Base-by-base conservation (phyloP, 148 eudicot genomes). In the Limonium bicolor region DNA sequence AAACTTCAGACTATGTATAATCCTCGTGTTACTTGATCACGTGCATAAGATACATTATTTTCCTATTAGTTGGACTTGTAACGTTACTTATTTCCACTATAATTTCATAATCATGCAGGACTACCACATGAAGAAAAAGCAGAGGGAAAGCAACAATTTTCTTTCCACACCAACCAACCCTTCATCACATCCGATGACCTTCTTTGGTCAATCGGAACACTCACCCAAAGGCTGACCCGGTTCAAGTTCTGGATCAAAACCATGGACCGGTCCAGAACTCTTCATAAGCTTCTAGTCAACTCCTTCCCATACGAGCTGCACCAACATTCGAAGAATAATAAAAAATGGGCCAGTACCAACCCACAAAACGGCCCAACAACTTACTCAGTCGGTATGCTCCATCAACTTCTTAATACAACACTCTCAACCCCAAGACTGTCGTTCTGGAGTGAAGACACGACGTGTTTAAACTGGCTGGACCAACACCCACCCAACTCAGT, bases 391-490 rank as follows among this genome's bases (percentile, higher is more conserved):
- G 76, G 76, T 15, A 77, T 69, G 9, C 29, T 68, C 0, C 60
- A 23, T 11, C 41, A 42, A 27, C 51, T 48, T 27, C 27, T 16
- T 11, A 10, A 18, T 4, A 11, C 40, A 16, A 34, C 43, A 43
- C 36, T 7, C 17, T 17, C 0, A 11, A 20, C 48, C 21, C 10
- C 35, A 8, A 72, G 47, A 54, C 66, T 46, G 44, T 47, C 56
- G 7, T 69, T 75, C 20, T 76, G 79, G 79, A 61, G 61, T 27
- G 88, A 78, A 50, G 94, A 86, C 21, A 53, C 5, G 50, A 69
- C 69, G 9, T 73, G 84, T 50, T 48, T 78, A 32, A 68, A 51
- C 12, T 86, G 96, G 96, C 68, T 78, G 2, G 63, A 71, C 33
- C 36, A 56, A 26, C 82, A 82, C 51, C 39, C 38, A 15, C 59